Evolutionary conservation across 805 yeast genomes (phyloP).

Genomic region (Cyberlindnera sargentensis): DNA sequence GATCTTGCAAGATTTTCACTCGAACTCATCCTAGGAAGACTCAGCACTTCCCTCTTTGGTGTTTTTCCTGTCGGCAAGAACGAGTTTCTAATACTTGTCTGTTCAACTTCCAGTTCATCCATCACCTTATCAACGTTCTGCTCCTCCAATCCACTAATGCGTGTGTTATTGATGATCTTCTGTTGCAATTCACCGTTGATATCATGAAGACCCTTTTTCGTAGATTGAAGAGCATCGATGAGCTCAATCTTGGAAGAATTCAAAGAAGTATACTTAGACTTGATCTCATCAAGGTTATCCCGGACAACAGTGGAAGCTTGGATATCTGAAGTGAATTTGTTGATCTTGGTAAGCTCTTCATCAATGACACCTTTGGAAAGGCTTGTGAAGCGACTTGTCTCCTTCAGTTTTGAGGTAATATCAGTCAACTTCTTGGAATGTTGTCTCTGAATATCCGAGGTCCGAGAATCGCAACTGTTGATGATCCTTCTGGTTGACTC

Average conservation of each 20-base stretch:
- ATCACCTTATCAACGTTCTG: slow-evolving; percentile 18
- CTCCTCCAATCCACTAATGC: slow-evolving; percentile 11
- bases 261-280: slow-evolving; percentile 1
- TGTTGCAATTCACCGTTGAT: slow-evolving; percentile 2
- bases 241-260: slow-evolving; percentile 1
- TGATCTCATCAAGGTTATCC: slow-evolving; percentile 2
- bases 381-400: slow-evolving; percentile 12
- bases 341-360: slow-evolving; percentile 14
- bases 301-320: slow-evolving; percentile 6
- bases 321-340: slow-evolving; percentile 2
- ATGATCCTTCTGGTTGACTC: slow-evolving; percentile 14
- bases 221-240: background rate
- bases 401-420: slow-evolving; percentile 8
- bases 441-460: slow-evolving; percentile 3
- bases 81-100: slow-evolving; percentile 17
- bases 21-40: slow-evolving; percentile 8
- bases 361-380: slow-evolving; percentile 11
- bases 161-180: slow-evolving; percentile 9
- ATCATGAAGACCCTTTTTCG: background rate
- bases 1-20: slow-evolving; percentile 5
- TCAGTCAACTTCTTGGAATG: slow-evolving; percentile 8
- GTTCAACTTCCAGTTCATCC: slow-evolving; percentile 20
- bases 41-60: slow-evolving; percentile 18
- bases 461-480: slow-evolving; percentile 16
- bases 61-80: slow-evolving; percentile 26